Percentiles rank a stretch among this genome's conserved stretches.
Conservation (phyloP, 495 filamentous ascomycete genomes). For the Lophium mytilinum region DNA sequence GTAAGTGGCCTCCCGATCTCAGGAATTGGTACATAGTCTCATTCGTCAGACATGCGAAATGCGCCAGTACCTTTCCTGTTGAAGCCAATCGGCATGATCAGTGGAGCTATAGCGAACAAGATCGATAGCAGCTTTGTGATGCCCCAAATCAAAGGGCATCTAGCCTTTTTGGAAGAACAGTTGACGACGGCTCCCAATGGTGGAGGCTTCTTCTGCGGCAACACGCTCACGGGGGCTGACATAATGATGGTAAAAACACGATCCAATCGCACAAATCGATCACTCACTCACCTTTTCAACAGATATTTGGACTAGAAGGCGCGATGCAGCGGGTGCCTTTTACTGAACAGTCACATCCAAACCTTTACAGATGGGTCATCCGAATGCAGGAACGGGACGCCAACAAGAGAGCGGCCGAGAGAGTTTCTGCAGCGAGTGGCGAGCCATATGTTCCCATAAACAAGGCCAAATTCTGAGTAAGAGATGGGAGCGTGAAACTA, state of each 20-base stretch:
- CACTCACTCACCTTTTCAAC: no score
- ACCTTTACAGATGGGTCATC: conserved; percentile 54
- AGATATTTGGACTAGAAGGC: conserved; percentile 58
- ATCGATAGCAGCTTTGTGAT: conserved; percentile 53
- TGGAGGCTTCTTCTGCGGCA: conserved; percentile 64
- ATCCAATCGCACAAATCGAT: no score
- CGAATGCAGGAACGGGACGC: conserved; percentile 53
- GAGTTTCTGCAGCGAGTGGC: conserved; percentile 28
- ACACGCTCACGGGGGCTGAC: conserved; percentile 66
- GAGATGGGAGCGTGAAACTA: no score
- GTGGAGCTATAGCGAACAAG: conserved; percentile 52
- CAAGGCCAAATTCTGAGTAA: no score
- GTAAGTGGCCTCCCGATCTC: conserved; percentile 36
- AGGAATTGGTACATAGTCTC: neutral
- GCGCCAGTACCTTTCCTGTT: conserved; percentile 75
- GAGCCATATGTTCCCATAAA: conserved; percentile 20
- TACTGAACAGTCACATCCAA: conserved; percentile 50
- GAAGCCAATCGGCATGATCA: conserved; percentile 65
- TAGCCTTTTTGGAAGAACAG: conserved; percentile 65
- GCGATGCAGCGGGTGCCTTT: conserved; percentile 38
- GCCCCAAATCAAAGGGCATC: conserved; percentile 55
- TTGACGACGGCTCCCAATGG: conserved; percentile 54
- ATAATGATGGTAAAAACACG: conserved; percentile 48
- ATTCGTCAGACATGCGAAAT: conserved; percentile 47
- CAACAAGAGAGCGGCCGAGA: conserved; percentile 47